Base-by-base conservation (phyloP, 78 protist species). In the slime mould (Dictyostelium discoideum) region DNA sequence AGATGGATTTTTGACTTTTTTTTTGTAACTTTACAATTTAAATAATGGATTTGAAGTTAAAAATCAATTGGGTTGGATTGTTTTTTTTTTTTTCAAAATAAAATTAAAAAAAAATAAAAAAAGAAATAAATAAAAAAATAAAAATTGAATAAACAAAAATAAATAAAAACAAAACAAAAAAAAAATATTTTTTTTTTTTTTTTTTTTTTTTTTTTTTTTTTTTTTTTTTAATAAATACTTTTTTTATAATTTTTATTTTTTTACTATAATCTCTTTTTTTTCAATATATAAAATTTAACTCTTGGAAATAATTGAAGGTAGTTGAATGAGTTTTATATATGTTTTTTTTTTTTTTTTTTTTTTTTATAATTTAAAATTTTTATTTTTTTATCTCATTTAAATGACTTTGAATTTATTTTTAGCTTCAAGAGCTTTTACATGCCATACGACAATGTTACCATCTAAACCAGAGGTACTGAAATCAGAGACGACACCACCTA, bases 391-490 rank as follows among this genome's bases (percentile, higher is more conserved):
- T 13, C 2, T 3, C 3, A 22, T 82, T 90, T 90, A 90, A 48
- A 90, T 26, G 20, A 90, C 85, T 83, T 90, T 90, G 39, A 90
- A 82, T 73, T 90, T 90, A 32, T 77, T 90, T 60, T 82, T 90
- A 29, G 95, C 60, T 73, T 90, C 94, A 18, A 90, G 87, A 29
- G 87, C 83, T 72, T 90, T 90, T 32, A 82, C 88, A 40, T 90
- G 83, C 98, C 98, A 98, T 57, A 89, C 29, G 81, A 98, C 97
- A 16, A 98, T 24, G 69, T 82, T 86, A 42, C 98, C 98, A 73
- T 98, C 98, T 24, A 93, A 29, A 60, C 98, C 98, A 39, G 97
- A 39, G 67, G 98, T 96, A 46, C 95, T 26, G 93, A 96, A 96
- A 40, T 85, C 95, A 79, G 93, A 48, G 74, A 88, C 98, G 24